phyloP scores from a whole-genome alignment of 306 rosid genomes.

The Cercis canadensis region DNA sequence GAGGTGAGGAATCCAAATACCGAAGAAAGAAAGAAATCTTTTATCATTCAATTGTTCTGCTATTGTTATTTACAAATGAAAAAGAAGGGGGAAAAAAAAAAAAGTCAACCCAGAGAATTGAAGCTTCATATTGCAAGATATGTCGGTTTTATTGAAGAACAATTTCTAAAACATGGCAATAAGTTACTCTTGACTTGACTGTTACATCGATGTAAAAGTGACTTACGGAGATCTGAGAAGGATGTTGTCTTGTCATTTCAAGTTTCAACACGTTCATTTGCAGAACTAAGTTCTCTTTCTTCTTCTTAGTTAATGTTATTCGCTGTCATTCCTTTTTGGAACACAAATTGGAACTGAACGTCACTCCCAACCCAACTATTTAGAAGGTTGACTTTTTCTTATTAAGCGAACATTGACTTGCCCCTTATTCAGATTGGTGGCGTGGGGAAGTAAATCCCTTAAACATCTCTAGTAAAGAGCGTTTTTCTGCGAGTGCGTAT shows the following conservation, averaged over 20 bases:
- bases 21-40: not conserved
- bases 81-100: not conserved
- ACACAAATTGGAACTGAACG: not conserved
- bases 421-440: too few relatives aligned
- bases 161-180: not conserved
- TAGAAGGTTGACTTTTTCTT: too few relatives aligned
- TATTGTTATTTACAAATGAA: not conserved
- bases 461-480: too few relatives aligned
- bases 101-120: conserved; percentile 18
- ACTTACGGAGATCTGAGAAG: conserved; percentile 34
- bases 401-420: conserved; percentile 10
- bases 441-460: not conserved
- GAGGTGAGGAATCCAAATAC: conserved; percentile 2
- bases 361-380: too few relatives aligned
- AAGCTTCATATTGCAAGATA: not conserved
- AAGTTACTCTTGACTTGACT: not conserved
- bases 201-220: not conserved
- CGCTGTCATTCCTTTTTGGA: too few relatives aligned
- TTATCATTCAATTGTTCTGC: not conserved
- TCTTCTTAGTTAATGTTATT: not conserved
- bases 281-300: not conserved
- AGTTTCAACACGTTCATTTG: not conserved
- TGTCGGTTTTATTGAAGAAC: too few relatives aligned
- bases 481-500: too few relatives aligned
- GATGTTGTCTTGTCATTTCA: too few relatives aligned